A percentile compares a stretch with the other conserved stretches of the same genome.
Conservation (phyloP, 768 basidiomycete species). For the Albatrellus ellisii region DNA sequence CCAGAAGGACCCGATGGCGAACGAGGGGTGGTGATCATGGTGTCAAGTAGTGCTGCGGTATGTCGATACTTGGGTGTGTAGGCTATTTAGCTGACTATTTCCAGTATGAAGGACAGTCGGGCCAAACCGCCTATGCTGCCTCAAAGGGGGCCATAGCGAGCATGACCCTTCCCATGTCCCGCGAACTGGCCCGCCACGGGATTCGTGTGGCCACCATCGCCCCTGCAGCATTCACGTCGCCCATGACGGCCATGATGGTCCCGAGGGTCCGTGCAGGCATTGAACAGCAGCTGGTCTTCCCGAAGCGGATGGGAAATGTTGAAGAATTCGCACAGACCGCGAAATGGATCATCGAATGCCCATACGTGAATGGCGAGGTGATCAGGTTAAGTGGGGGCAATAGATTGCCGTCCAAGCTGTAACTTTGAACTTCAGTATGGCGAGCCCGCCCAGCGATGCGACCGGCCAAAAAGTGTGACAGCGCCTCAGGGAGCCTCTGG, state of each 20-base stretch:
- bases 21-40: conserved; percentile 43
- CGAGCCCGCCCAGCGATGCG: no score
- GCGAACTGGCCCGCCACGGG: conserved; percentile 40
- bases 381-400: conserved; percentile 17
- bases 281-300: conserved; percentile 20
- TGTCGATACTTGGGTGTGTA: background rate
- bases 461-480: no score
- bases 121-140: conserved; percentile 43
- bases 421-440: no score
- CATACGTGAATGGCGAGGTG: conserved; percentile 21
- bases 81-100: background rate
- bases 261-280: conserved; percentile 15
- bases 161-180: conserved; percentile 47
- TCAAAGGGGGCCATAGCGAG: conserved; percentile 43
- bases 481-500: no score
- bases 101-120: conserved; percentile 44
- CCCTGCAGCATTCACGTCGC: conserved; percentile 37
- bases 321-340: conserved; percentile 21
- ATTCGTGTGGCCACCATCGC: conserved; percentile 44
- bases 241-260: conserved; percentile 21
- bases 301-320: conserved; percentile 21
- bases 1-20: conserved; percentile 37
- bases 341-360: conserved; percentile 20
- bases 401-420: conserved; percentile 15
- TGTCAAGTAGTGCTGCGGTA: conserved; percentile 38